A percentile compares a stretch with the other conserved stretches of the same genome.
Evolutionary conservation across 1,284 basidiomycete species (phyloP).

Genomic region (Somion occarium): DNA sequence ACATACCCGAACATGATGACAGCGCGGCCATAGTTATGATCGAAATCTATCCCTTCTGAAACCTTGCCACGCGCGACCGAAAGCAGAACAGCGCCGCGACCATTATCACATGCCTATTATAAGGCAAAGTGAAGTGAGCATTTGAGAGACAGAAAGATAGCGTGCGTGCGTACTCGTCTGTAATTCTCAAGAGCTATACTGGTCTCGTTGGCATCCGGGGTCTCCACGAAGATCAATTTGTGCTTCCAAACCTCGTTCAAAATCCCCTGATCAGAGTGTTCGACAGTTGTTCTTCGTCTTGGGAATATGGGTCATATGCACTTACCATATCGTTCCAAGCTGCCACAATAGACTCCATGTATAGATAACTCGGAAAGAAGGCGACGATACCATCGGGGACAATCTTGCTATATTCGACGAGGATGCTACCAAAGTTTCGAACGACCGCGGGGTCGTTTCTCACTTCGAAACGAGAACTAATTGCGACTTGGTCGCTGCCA

Average conservation of each 20-base stretch:
- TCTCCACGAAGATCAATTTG: slow-evolving; percentile 99
- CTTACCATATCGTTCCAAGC: slow-evolving; percentile 99
- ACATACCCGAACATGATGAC: slow-evolving; percentile 99
- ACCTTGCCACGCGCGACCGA: slow-evolving; percentile 99
- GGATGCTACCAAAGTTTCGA: slow-evolving; percentile 96
- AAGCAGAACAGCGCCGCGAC: slow-evolving; percentile 92
- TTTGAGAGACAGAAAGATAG: neutral
- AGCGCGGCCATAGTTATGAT: slow-evolving; percentile 98
- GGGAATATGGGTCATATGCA: slow-evolving; percentile 6
- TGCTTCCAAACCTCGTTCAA: slow-evolving; percentile 99
- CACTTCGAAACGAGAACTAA: slow-evolving; percentile 99
- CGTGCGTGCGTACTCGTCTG: slow-evolving; percentile 60
- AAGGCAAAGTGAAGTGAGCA: slow-evolving; percentile 2
- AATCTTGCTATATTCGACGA: slow-evolving; percentile 96
- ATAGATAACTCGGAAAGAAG: slow-evolving; percentile 99
- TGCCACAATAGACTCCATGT: slow-evolving; percentile 99
- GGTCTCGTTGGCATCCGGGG: slow-evolving; percentile 98
- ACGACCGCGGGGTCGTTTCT: slow-evolving; percentile 99
- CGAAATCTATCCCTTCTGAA: slow-evolving; percentile 99
- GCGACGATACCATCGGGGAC: slow-evolving; percentile 99
- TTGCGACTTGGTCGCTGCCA: slow-evolving; percentile 97
- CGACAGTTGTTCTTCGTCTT: neutral
- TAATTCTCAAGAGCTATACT: slow-evolving; percentile 98
- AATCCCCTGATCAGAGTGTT: slow-evolving; percentile 67
- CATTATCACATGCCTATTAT: slow-evolving; percentile 96